phyloP scores from a whole-genome alignment of 257 asterid genomes.

The Haberlea rhodopensis region DNA sequence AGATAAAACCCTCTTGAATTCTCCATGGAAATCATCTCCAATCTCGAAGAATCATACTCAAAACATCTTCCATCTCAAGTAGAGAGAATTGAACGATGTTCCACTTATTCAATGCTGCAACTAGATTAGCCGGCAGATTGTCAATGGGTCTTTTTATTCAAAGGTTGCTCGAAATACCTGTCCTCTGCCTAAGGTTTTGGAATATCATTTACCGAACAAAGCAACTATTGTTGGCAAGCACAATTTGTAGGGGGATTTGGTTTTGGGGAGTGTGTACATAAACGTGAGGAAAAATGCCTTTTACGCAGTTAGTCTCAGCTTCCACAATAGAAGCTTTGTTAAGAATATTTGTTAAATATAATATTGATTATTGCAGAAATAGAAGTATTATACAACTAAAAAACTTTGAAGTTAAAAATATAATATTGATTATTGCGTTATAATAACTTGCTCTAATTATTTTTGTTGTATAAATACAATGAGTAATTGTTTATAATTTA shows the following conservation, averaged over 20 bases:
- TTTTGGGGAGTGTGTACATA: conserved; percentile 66
- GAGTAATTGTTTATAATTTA: no score
- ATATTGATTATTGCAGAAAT: no score
- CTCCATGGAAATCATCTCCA: conserved; percentile 69
- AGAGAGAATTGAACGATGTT: conserved; percentile 5
- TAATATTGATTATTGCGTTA: no score
- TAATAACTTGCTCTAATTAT: no score
- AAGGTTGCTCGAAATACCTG: conserved; percentile 46
- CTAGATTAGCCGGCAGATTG: conserved; percentile 14
- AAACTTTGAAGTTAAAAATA: no score
- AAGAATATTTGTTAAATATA: no score
- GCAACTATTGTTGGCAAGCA: conserved; percentile 76
- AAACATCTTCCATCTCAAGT: conserved; percentile 26
- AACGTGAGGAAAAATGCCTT: conserved; percentile 60
- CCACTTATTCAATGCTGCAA: conserved; percentile 30
- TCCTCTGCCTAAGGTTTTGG: conserved; percentile 65
- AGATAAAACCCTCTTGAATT: conserved; percentile 74
- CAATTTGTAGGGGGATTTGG: conserved; percentile 86
- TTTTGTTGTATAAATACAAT: no score
- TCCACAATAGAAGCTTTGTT: conserved; percentile 92
- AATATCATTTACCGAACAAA: conserved; percentile 83
- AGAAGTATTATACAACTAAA: no score
- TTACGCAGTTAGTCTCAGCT: conserved; percentile 82
- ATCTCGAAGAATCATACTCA: conserved; percentile 46
- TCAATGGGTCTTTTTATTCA: conserved; percentile 18